Percentiles rank a stretch among this genome's conserved stretches.
These are phyloP conservation scores for Brassica cretica DNA, from an alignment of 345 rosid species.

Conservation along the genomic window DNA sequence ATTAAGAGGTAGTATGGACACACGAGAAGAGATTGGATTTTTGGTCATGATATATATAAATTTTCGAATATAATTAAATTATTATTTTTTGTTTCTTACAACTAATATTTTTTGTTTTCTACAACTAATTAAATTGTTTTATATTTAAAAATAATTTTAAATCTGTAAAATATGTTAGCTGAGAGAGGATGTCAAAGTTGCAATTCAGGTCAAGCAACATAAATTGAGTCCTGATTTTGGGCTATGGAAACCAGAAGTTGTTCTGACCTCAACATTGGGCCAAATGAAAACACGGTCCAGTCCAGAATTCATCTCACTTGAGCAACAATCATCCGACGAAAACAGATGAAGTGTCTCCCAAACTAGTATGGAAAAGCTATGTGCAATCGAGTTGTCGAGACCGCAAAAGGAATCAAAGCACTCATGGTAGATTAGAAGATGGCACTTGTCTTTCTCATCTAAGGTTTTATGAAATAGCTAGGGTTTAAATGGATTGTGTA, in stretches of 20 bases:
- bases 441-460: neutral
- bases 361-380: neutral
- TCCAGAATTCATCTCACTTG: neutral
- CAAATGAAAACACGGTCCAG: neutral
- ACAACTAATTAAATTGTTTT: neutral
- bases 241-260: neutral
- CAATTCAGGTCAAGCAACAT: neutral
- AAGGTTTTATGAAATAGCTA: neutral
- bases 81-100: no score
- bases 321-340: neutral
- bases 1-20: neutral
- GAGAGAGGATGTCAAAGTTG: neutral
- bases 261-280: neutral
- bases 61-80: neutral
- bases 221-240: neutral
- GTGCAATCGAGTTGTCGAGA: neutral
- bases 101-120: neutral
- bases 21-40: no score
- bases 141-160: neutral
- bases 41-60: neutral
- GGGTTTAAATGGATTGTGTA: neutral
- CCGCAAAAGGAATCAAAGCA: neutral
- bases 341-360: neutral
- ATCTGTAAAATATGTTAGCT: neutral
- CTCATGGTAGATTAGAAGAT: neutral